phyloP scores from a whole-genome alignment of 768 basidiomycete species.

The Gymnopilus dilepis region DNA sequence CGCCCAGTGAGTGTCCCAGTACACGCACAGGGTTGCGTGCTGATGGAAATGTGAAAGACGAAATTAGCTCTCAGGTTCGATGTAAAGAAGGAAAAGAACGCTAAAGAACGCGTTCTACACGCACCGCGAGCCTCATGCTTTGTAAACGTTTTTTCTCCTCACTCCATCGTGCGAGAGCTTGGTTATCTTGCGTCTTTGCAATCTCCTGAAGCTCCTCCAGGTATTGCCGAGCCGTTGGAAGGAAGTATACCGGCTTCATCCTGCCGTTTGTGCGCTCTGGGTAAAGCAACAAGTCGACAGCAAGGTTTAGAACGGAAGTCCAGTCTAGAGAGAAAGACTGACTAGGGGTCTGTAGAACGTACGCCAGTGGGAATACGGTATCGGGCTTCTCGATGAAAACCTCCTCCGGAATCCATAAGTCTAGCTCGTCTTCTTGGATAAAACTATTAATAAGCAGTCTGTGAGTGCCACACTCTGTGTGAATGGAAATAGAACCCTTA shows the following conservation, averaged over 20 bases:
- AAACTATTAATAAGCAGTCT: constrained; percentile 30
- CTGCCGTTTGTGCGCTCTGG: constrained; percentile 16
- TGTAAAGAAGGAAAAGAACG: not conserved
- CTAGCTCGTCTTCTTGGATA: constrained; percentile 33
- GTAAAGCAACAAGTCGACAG: not conserved
- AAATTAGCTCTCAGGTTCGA: not conserved
- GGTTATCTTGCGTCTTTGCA: constrained; percentile 17
- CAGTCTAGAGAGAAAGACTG: constrained; percentile 1
- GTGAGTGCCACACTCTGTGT: not conserved
- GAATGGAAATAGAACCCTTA: not conserved
- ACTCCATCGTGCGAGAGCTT: constrained; percentile 33
- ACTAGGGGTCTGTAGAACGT: constrained; percentile 30
- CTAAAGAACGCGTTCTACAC: constrained; percentile 7
- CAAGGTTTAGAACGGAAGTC: not conserved
- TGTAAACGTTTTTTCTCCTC: constrained; percentile 33
- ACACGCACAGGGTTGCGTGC: constrained; percentile 43
- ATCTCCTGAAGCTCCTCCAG: constrained; percentile 33
- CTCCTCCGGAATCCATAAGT: constrained; percentile 29
- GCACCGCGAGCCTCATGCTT: constrained; percentile 30
- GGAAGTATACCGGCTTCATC: constrained; percentile 30
- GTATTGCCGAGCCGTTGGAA: constrained; percentile 29
- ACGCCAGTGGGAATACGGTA: constrained; percentile 34
- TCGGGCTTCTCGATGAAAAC: constrained; percentile 32
- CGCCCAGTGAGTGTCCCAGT: constrained; percentile 37
- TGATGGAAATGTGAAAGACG: constrained; percentile 12